phyloP scores from a whole-genome alignment of 2,329 filamentous ascomycete genomes.

The Apiospora saccharicola region DNA sequence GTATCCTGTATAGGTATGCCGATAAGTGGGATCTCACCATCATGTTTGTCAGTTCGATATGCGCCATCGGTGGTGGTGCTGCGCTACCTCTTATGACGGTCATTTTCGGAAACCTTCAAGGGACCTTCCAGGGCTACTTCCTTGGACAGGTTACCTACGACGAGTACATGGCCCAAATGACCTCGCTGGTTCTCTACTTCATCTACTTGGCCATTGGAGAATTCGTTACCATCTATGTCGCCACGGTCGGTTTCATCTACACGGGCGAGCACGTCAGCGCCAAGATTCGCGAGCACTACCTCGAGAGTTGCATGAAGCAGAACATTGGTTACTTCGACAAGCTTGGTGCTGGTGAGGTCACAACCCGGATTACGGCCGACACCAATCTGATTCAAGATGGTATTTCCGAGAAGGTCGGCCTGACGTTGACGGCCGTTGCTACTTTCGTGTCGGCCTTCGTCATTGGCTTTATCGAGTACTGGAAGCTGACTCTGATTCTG shows the following conservation, averaged over 20 bases:
- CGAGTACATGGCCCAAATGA: constrained; percentile 67
- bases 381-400: constrained; percentile 94
- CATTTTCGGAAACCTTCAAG: constrained; percentile 79
- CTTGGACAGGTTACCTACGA: constrained; percentile 48
- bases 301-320: constrained; percentile 83
- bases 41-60: constrained; percentile 66
- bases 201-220: constrained; percentile 84
- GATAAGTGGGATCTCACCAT: constrained; percentile 70
- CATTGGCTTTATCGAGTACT: constrained; percentile 89
- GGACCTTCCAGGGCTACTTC: constrained; percentile 73
- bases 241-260: constrained; percentile 90
- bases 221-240: constrained; percentile 79
- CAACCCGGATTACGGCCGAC: constrained; percentile 91
- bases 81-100: constrained; percentile 83
- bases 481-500: constrained; percentile 91
- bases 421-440: constrained; percentile 78
- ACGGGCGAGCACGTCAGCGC: constrained; percentile 80
- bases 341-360: constrained; percentile 90
- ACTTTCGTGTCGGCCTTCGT: constrained; percentile 90
- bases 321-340: constrained; percentile 96
- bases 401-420: constrained; percentile 86
- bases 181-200: constrained; percentile 78
- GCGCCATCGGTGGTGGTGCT: constrained; percentile 75
- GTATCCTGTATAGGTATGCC: constrained; percentile 74
- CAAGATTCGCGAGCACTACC: constrained; percentile 83